phyloP scores from a whole-genome alignment of 371 early-diverging fungal species.

The Dichotomocladium elegans region DNA sequence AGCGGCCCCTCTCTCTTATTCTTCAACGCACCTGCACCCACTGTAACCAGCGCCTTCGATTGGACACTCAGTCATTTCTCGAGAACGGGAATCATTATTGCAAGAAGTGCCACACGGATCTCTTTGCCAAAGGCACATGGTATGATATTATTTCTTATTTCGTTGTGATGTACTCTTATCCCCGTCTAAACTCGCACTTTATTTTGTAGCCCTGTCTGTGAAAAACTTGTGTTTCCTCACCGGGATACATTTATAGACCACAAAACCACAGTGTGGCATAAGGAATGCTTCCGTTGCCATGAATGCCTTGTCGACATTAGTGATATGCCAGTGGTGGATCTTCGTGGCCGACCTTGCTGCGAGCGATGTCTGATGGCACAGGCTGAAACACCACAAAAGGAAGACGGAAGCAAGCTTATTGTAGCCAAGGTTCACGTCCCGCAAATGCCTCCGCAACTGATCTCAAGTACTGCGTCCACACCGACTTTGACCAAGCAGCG shows the following conservation, averaged over 20 bases:
- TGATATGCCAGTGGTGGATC: slow-evolving; percentile 56
- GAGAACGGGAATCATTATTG: slow-evolving; percentile 23
- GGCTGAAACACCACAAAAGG: slow-evolving; percentile 15
- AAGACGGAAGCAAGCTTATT: too few species aligned
- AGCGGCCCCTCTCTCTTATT: slow-evolving; percentile 10
- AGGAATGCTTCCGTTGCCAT: slow-evolving; percentile 48
- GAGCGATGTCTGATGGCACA: slow-evolving; percentile 60
- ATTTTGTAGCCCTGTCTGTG: slow-evolving; percentile 36
- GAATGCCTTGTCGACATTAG: slow-evolving; percentile 22
- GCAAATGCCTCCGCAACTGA: too few species aligned
- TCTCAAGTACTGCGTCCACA: slow-evolving; percentile 1
- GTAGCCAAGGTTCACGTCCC: too few species aligned
- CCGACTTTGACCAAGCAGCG: slow-evolving; percentile 8
- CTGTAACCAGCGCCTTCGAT: slow-evolving; percentile 15
- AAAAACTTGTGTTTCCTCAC: slow-evolving; percentile 33
- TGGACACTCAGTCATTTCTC: slow-evolving; percentile 14
- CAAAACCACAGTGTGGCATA: slow-evolving; percentile 44
- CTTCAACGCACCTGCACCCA: slow-evolving; percentile 16
- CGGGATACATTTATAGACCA: slow-evolving; percentile 43
- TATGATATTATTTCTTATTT: too few species aligned
- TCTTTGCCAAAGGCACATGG: slow-evolving; percentile 31
- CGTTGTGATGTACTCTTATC: too few species aligned
- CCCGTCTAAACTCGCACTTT: too few species aligned
- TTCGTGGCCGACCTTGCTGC: slow-evolving; percentile 58
- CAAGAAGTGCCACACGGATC: slow-evolving; percentile 26